Evolutionary conservation across 768 basidiomycete species (phyloP).

Genomic region (Lentinula lateritia): DNA sequence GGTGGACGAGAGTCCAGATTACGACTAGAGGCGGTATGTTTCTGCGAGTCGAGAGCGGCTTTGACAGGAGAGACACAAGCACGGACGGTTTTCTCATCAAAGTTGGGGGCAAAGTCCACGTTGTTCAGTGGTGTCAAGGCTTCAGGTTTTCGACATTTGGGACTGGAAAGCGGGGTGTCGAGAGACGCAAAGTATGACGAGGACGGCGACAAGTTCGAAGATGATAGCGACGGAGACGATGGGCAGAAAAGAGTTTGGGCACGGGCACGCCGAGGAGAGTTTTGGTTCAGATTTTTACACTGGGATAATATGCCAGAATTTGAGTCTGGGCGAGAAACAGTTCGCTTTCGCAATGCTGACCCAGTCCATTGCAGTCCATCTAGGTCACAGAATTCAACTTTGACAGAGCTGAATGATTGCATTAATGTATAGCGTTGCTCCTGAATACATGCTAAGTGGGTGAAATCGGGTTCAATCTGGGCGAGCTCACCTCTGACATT

Average conservation of each 20-base stretch:
- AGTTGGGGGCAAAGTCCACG: neutral
- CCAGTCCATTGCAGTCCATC: neutral
- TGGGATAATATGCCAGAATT: neutral
- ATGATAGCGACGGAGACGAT: neutral
- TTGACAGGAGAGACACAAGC: neutral
- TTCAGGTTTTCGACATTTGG: neutral
- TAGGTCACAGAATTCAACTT: conserved; percentile 3
- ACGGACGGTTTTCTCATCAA: conserved; percentile 1
- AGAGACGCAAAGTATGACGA: neutral
- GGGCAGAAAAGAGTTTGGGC: neutral
- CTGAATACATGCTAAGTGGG: neutral
- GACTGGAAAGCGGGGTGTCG: neutral
- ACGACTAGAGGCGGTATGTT: neutral
- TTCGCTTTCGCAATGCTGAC: neutral
- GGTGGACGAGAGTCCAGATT: neutral
- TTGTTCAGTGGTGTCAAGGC: neutral
- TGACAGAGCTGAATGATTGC: conserved; percentile 2
- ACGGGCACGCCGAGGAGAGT: neutral
- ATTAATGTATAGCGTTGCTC: neutral
- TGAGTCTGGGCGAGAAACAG: neutral
- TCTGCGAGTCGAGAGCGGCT: neutral
- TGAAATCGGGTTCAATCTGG: neutral
- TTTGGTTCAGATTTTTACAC: neutral
- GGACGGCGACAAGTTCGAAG: neutral
- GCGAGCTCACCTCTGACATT: conserved; percentile 4